Evolutionary conservation across 1,284 basidiomycete genomes (phyloP).

Genomic region (Hortiboletus rubellus): DNA sequence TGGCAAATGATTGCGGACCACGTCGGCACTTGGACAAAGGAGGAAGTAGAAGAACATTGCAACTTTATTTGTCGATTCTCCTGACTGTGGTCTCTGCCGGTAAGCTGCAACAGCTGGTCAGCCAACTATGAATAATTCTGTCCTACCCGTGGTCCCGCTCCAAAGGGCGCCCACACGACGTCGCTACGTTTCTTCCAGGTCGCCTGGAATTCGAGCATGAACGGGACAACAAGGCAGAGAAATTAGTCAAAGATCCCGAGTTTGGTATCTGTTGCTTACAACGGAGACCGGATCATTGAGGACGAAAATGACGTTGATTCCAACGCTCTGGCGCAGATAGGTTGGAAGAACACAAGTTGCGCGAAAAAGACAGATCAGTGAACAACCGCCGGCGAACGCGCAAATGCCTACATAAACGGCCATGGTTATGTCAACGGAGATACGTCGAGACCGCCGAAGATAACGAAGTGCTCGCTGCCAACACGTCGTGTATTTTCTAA

Average conservation of each 20-base stretch:
- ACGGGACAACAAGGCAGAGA: slow-evolving; percentile 94
- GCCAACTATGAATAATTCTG: slow-evolving; percentile 58
- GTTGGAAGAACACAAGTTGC: slow-evolving; percentile 58
- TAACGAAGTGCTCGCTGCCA: slow-evolving; percentile 87
- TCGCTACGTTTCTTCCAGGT: slow-evolving; percentile 92
- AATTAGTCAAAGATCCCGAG: slow-evolving; percentile 94
- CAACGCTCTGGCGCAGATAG: slow-evolving; percentile 61
- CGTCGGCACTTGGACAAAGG: slow-evolving; percentile 91
- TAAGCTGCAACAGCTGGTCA: slow-evolving; percentile 36
- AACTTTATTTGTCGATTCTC: slow-evolving; percentile 76
- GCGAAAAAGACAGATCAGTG: slow-evolving; percentile 31
- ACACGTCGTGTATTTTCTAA: slow-evolving; percentile 69
- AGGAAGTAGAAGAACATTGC: slow-evolving; percentile 94
- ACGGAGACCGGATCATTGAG: slow-evolving; percentile 80
- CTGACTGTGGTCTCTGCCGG: slow-evolving; percentile 75
- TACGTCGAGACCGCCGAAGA: slow-evolving; percentile 62
- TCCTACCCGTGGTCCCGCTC: slow-evolving; percentile 42
- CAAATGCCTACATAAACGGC: slow-evolving; percentile 55
- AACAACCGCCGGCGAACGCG: slow-evolving; percentile 30
- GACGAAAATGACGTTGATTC: slow-evolving; percentile 74
- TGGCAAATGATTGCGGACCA: slow-evolving; percentile 98
- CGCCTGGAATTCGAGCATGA: slow-evolving; percentile 98
- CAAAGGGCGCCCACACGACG: slow-evolving; percentile 92
- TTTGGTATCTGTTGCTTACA: slow-evolving; percentile 89
- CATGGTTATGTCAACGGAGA: slow-evolving; percentile 40